These are phyloP conservation scores for Xylariaceae sp. DNA, from an alignment of 2,329 filamentous ascomycete genomes.

Conservation along the genomic window DNA sequence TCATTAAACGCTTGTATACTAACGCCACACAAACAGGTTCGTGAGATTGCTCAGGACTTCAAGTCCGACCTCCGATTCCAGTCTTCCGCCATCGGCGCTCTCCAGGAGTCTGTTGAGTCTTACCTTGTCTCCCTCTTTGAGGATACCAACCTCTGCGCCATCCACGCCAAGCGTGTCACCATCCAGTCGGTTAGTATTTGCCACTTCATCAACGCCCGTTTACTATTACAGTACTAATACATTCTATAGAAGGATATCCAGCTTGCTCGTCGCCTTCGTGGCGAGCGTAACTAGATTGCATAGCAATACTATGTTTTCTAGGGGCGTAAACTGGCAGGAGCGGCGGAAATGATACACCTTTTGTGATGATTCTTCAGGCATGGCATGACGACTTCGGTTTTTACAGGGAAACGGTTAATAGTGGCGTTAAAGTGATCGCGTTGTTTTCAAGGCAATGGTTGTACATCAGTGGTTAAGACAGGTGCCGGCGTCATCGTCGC, in stretches of 20 bases:
- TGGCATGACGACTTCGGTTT: constrained; percentile 37
- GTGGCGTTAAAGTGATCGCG: constrained; percentile 37
- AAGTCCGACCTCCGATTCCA: constrained; percentile 97
- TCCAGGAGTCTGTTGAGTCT: constrained; percentile 97
- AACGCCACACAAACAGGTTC: constrained; percentile 47
- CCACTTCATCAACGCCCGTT: neutral
- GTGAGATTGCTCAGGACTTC: constrained; percentile 95
- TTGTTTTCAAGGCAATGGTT: constrained; percentile 36
- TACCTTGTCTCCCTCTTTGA: constrained; percentile 98
- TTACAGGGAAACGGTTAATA: constrained; percentile 37
- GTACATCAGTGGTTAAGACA: constrained; percentile 38
- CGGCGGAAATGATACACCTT: constrained; percentile 28
- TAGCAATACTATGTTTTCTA: constrained; percentile 9
- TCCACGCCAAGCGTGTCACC: constrained; percentile 98
- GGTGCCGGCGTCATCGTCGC: constrained; percentile 19
- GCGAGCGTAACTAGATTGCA: constrained; percentile 72
- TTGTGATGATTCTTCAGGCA: constrained; percentile 37
- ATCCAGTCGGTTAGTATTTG: constrained; percentile 63
- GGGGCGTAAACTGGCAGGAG: constrained; percentile 22
- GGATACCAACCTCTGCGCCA: constrained; percentile 97
- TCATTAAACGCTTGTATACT: constrained; percentile 11
- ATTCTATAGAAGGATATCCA: constrained; percentile 77
- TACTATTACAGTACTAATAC: constrained; percentile 32
- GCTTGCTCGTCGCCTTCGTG: constrained; percentile 88
- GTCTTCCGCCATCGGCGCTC: constrained; percentile 91